phyloP scores from a whole-genome alignment of 768 basidiomycete genomes.

The Boletus reticuloceps region DNA sequence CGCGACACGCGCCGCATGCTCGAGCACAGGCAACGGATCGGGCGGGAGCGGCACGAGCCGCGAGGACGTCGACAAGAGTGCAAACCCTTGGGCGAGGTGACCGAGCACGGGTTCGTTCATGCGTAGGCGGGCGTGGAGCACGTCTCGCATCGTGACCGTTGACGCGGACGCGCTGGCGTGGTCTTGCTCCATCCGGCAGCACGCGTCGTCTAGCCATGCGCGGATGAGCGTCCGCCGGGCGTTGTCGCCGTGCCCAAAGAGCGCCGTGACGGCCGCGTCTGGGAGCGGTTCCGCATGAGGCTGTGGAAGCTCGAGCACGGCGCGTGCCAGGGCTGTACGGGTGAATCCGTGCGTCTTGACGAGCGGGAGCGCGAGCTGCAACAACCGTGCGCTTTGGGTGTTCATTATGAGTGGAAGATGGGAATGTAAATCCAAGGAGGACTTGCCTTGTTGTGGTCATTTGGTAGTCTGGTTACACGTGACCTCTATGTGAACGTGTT shows the following conservation, averaged over 20 bases:
- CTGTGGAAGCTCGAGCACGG: slow-evolving; percentile 53
- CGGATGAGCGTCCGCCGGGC: slow-evolving; percentile 62
- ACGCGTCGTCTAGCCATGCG: slow-evolving; percentile 74
- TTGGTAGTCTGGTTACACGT: background rate
- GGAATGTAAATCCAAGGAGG: background rate
- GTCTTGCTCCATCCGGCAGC: slow-evolving; percentile 44
- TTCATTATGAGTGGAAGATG: background rate
- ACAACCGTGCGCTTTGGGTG: slow-evolving; percentile 33
- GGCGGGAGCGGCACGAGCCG: slow-evolving; percentile 40
- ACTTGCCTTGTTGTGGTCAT: slow-evolving; percentile 17
- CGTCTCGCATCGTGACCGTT: slow-evolving; percentile 40
- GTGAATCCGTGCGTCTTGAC: slow-evolving; percentile 72
- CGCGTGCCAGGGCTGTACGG: slow-evolving; percentile 61
- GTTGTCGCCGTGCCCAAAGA: slow-evolving; percentile 70
- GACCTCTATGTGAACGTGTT: no score
- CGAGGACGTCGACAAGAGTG: slow-evolving; percentile 50
- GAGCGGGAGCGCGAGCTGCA: slow-evolving; percentile 63
- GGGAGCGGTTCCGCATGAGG: slow-evolving; percentile 59
- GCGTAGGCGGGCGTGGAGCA: slow-evolving; percentile 53
- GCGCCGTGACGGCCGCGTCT: slow-evolving; percentile 64
- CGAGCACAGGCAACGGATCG: slow-evolving; percentile 58
- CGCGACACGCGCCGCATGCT: slow-evolving; percentile 60
- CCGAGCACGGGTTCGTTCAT: slow-evolving; percentile 67
- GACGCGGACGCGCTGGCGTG: background rate
- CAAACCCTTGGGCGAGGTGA: slow-evolving; percentile 51